These are phyloP conservation scores for Plasmopara muralis DNA, from an alignment of 352 stramenopile genomes.

Conservation along the genomic window DNA sequence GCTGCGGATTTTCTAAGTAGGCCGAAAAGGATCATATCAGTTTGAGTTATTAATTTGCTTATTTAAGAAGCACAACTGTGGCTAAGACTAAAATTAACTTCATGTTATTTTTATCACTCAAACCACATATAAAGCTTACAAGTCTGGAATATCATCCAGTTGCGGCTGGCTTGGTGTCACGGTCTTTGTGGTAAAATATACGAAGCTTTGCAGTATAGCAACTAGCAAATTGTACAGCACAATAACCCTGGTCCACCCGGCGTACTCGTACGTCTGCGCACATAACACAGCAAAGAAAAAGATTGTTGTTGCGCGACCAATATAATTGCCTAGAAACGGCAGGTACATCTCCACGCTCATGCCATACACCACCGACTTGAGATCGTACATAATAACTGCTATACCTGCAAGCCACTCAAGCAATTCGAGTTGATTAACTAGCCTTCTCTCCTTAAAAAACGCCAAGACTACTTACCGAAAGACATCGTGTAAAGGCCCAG, in stretches of 20 bases:
- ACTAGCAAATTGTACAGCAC: constrained; percentile 75
- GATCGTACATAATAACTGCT: constrained; percentile 75
- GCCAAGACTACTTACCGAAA: constrained; percentile 40
- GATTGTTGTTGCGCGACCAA: constrained; percentile 72
- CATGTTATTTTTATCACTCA: neutral
- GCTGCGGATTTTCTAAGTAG: constrained; percentile 7
- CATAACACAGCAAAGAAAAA: constrained; percentile 78
- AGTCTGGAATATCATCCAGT: constrained; percentile 59
- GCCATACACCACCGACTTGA: constrained; percentile 79
- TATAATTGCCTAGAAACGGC: constrained; percentile 84
- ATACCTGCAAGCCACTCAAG: constrained; percentile 28
- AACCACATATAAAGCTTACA: constrained; percentile 21
- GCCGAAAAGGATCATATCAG: neutral
- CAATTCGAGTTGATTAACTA: constrained; percentile 1
- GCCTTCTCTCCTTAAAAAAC: neutral
- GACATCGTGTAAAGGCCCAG: constrained; percentile 82
- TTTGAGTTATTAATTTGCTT: neutral
- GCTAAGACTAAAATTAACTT: neutral
- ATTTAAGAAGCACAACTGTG: neutral
- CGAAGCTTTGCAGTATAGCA: constrained; percentile 65
- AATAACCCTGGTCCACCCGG: constrained; percentile 64
- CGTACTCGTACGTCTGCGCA: constrained; percentile 56
- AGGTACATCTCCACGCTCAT: constrained; percentile 80
- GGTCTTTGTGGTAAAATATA: constrained; percentile 80
- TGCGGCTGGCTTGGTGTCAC: constrained; percentile 45